phyloP scores from a whole-genome alignment of 2,329 filamentous ascomycete species.

The Neofusicoccum umdonicola region DNA sequence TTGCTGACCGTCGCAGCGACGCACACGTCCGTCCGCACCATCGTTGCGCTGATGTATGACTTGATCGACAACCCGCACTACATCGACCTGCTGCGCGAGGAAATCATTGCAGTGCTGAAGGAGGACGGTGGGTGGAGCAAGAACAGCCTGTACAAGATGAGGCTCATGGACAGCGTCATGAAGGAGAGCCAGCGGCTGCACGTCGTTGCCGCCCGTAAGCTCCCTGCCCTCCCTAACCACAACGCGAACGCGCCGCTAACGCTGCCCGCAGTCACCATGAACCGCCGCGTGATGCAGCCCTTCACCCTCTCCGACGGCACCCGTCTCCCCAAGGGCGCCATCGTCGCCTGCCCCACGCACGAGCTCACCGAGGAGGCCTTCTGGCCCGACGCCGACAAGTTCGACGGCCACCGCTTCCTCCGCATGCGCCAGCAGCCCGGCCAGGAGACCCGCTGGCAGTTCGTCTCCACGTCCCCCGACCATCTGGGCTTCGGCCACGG shows the following conservation, averaged over 20 bases:
- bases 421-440: neutral
- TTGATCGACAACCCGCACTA: constrained; percentile 26
- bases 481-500: constrained; percentile 31
- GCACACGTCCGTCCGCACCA: constrained; percentile 26
- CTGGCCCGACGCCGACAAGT: neutral
- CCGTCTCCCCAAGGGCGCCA: neutral
- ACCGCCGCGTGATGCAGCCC: neutral
- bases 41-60: constrained; percentile 25
- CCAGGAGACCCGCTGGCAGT: neutral
- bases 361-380: neutral
- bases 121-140: constrained; percentile 29
- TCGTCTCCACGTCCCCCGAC: constrained; percentile 20
- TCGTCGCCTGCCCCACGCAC: neutral
- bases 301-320: constrained; percentile 10
- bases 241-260: neutral
- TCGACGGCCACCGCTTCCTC: constrained; percentile 9
- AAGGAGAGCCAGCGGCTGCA: constrained; percentile 31
- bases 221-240: too few species aligned
- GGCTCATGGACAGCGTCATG: constrained; percentile 34
- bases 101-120: constrained; percentile 25
- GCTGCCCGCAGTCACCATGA: neutral
- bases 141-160: constrained; percentile 27
- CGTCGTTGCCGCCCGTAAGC: neutral
- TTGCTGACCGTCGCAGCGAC: constrained; percentile 21
- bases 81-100: constrained; percentile 26